phyloP scores from a whole-genome alignment of 768 basidiomycete genomes.

The Phlebiopsis gigantea region DNA sequence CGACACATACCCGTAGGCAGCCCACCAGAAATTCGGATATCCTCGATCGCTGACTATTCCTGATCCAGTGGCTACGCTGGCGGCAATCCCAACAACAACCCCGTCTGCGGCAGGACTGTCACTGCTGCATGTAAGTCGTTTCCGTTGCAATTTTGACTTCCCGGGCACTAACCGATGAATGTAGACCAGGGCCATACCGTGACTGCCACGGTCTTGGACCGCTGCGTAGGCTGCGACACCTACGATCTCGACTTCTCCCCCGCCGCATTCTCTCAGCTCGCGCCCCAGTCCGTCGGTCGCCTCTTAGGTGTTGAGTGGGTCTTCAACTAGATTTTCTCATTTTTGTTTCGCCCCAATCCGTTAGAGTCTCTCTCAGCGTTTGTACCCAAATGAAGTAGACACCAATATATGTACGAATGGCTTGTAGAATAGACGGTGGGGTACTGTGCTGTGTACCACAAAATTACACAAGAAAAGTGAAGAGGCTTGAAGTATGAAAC shows the following conservation, averaged over 20 bases:
- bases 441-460: too few species aligned
- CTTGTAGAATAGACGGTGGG: too few species aligned
- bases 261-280: constrained; percentile 47
- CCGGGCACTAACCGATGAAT: constrained; percentile 4
- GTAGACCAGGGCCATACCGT: constrained; percentile 50
- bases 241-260: constrained; percentile 63
- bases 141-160: constrained; percentile 4
- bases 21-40: constrained; percentile 55
- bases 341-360: too few species aligned
- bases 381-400: too few species aligned
- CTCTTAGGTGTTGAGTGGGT: constrained; percentile 46
- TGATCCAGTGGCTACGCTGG: constrained; percentile 45
- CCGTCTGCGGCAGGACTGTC: constrained; percentile 54
- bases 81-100: constrained; percentile 68
- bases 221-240: constrained; percentile 50
- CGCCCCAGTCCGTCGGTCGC: constrained; percentile 42
- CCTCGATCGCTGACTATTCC: too few species aligned
- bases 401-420: too few species aligned
- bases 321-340: too few species aligned
- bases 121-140: constrained; percentile 39
- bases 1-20: constrained; percentile 49
- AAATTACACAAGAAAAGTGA: too few species aligned
- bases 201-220: constrained; percentile 49
- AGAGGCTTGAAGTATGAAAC: too few species aligned
- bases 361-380: too few species aligned